Conservation (phyloP, 208 protist genomes). For the Blastocrithidia nonstop region DNA sequence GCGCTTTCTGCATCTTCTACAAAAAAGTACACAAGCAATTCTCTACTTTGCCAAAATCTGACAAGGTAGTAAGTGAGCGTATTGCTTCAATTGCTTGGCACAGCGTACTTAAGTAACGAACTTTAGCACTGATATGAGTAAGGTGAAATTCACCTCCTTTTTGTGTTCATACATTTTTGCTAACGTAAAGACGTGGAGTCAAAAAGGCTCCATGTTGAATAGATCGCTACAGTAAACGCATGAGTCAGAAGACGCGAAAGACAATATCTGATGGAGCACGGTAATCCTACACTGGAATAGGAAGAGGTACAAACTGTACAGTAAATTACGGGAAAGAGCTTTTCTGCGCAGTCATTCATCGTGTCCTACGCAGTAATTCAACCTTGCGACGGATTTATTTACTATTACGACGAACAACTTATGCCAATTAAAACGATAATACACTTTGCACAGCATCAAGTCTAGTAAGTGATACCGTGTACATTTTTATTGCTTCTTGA, state of each 20-base stretch:
- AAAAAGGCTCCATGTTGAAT: conserved; percentile 66
- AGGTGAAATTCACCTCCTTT: conserved; percentile 26
- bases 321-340: conserved; percentile 39
- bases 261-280: conserved; percentile 18
- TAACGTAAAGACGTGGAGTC: conserved; percentile 62
- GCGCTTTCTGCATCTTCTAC: conserved; percentile 17
- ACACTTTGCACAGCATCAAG: conserved; percentile 29
- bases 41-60: conserved; percentile 22
- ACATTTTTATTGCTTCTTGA: conserved; percentile 51
- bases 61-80: conserved; percentile 26
- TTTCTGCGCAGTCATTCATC: conserved; percentile 18
- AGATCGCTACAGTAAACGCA: conserved; percentile 47
- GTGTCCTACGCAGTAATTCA: conserved; percentile 31
- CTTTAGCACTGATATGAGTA: conserved; percentile 33
- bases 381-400: conserved; percentile 44
- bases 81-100: conserved; percentile 50
- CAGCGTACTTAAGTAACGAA: conserved; percentile 37
- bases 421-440: conserved; percentile 25
- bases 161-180: conserved; percentile 60
- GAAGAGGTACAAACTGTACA: conserved; percentile 31
- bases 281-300: conserved; percentile 52
- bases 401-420: conserved; percentile 28
- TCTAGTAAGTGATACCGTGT: conserved; percentile 25
- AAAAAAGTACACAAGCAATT: conserved; percentile 29
- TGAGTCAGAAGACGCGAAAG: conserved; percentile 62